phyloP scores from a whole-genome alignment of 495 filamentous ascomycete genomes.

The Penicillium macrosclerotiorum region DNA sequence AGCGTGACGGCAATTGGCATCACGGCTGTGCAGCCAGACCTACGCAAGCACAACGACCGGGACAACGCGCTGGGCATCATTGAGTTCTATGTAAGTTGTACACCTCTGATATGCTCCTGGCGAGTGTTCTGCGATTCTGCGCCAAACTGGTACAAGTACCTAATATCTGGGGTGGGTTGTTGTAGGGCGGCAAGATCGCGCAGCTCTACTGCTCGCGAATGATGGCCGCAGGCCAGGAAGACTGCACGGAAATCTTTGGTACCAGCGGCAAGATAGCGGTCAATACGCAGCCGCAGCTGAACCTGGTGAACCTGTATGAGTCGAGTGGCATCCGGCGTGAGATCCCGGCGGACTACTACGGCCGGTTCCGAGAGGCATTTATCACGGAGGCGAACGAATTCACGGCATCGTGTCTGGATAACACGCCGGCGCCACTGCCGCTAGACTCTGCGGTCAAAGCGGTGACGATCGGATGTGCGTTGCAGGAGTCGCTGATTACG shows the following conservation, averaged over 20 bases:
- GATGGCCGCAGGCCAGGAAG: slow-evolving; percentile 60
- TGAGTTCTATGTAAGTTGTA: slow-evolving; percentile 47
- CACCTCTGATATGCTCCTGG: no score
- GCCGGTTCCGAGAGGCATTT: slow-evolving; percentile 56
- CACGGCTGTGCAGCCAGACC: slow-evolving; percentile 52
- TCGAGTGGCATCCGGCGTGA: slow-evolving; percentile 46
- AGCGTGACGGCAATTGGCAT: slow-evolving; percentile 48
- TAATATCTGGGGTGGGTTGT: not conserved
- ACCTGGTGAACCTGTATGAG: slow-evolving; percentile 51
- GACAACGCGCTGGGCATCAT: slow-evolving; percentile 60
- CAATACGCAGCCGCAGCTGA: slow-evolving; percentile 48
- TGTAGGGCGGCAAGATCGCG: slow-evolving; percentile 48
- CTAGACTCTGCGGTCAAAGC: slow-evolving; percentile 31
- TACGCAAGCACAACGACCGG: slow-evolving; percentile 49
- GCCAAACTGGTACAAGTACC: not conserved
- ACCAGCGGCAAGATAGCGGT: slow-evolving; percentile 53
- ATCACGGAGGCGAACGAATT: slow-evolving; percentile 58
- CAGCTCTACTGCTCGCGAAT: slow-evolving; percentile 57
- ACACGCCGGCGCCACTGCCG: slow-evolving; percentile 44
- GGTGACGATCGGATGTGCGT: slow-evolving; percentile 27
- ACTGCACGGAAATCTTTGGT: slow-evolving; percentile 55
- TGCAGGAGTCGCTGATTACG: slow-evolving; percentile 33
- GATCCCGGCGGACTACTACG: slow-evolving; percentile 54
- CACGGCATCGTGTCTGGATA: slow-evolving; percentile 50
- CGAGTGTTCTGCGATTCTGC: not conserved